Conservation (phyloP, 352 stramenopile genomes). For the Phytophthora fragariaefolia region DNA sequence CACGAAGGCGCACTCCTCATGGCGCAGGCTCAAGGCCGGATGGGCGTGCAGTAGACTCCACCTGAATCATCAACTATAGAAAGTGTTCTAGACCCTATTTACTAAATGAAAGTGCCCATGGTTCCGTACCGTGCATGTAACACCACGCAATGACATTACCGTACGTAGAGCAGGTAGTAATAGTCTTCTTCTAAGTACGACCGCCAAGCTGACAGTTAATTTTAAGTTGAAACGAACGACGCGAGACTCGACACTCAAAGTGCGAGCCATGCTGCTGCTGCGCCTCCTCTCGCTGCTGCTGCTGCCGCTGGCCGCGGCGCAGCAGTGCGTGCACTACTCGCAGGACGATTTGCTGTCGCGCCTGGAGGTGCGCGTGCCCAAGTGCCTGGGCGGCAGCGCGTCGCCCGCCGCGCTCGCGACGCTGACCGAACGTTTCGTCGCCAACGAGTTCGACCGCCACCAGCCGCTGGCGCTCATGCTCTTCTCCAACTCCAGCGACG, state of each 20-base stretch:
- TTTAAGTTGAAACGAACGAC: constrained; percentile 17
- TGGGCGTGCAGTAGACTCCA: constrained; percentile 10
- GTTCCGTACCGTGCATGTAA: too few relatives aligned
- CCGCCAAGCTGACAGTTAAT: neutral
- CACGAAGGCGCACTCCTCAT: constrained; percentile 51
- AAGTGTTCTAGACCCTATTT: constrained; percentile 36
- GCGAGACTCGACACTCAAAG: neutral
- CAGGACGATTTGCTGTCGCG: constrained; percentile 53
- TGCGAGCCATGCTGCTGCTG: constrained; percentile 16
- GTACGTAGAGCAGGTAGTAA: too few relatives aligned
- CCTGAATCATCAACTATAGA: constrained; percentile 21
- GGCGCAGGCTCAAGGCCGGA: constrained; percentile 20
- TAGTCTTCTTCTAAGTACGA: constrained; percentile 22
- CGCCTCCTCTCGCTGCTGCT: constrained; percentile 17
- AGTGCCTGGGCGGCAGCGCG: constrained; percentile 45
- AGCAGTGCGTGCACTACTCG: constrained; percentile 43
- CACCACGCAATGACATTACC: too few relatives aligned
- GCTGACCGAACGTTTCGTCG: constrained; percentile 51
- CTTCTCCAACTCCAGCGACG: constrained; percentile 55
- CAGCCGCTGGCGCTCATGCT: constrained; percentile 58
- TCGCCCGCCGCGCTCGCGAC: constrained; percentile 37
- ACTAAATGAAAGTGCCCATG: constrained; percentile 21
- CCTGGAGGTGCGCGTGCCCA: constrained; percentile 47
- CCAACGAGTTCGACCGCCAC: constrained; percentile 64
- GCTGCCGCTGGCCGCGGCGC: constrained; percentile 14